phyloP scores from a whole-genome alignment of 2,329 filamentous ascomycete genomes.

The Metarhizium brunneum region DNA sequence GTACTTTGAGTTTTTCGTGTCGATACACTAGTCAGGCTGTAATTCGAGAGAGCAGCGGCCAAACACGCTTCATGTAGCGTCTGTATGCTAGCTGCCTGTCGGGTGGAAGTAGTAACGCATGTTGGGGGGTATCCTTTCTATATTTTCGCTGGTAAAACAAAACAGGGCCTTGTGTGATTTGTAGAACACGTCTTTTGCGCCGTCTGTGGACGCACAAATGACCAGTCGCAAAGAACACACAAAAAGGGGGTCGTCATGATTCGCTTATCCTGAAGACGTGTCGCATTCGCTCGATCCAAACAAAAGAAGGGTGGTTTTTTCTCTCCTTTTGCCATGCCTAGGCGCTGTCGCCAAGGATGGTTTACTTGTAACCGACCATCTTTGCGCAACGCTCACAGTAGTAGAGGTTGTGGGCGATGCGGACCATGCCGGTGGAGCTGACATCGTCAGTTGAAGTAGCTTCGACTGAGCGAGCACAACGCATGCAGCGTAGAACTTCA shows the following conservation, averaged over 20 bases:
- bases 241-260: not conserved
- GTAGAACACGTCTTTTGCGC: not conserved
- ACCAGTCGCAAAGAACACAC: not conserved
- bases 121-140: slow-evolving; percentile 5
- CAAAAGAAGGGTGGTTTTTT: not conserved
- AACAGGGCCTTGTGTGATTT: not conserved
- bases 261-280: not conserved
- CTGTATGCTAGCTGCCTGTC: not conserved
- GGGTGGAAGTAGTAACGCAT: not conserved
- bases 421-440: slow-evolving; percentile 51
- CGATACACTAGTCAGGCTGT: too few species aligned
- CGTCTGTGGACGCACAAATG: not conserved
- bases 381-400: slow-evolving; percentile 57
- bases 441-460: slow-evolving; percentile 52
- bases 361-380: slow-evolving; percentile 54
- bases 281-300: not conserved
- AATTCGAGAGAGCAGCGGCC: not conserved
- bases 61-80: not conserved
- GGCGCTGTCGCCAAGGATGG: not conserved
- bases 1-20: too few species aligned
- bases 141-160: not conserved
- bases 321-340: not conserved
- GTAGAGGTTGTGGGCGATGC: slow-evolving; percentile 56
- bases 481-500: slow-evolving; percentile 52
- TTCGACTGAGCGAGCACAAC: slow-evolving; percentile 51